phyloP scores from a whole-genome alignment of 306 rosid species.

The Styphnolobium japonicum region DNA sequence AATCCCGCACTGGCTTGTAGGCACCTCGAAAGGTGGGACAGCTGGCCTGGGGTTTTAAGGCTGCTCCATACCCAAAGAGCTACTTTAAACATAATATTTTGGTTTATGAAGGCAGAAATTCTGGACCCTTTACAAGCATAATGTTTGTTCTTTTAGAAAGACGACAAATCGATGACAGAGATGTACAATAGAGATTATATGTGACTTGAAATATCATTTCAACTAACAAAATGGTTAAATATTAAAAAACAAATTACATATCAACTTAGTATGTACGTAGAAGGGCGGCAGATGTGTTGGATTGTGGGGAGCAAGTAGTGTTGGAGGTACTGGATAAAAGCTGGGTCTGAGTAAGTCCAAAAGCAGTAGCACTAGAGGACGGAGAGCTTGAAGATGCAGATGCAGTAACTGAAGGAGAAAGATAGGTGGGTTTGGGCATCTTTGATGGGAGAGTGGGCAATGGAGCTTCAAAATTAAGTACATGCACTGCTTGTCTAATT shows the following conservation, averaged over 20 bases:
- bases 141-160: background rate
- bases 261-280: conserved; percentile 22
- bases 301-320: background rate
- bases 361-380: background rate
- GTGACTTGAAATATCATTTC: background rate
- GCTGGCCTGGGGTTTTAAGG: too few relatives aligned
- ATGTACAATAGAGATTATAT: background rate
- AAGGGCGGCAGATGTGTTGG: conserved; percentile 32
- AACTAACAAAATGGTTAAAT: background rate
- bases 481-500: conserved; percentile 32
- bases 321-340: too few relatives aligned
- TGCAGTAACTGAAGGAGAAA: background rate
- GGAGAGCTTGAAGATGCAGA: background rate
- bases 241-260: conserved; percentile 17
- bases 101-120: background rate
- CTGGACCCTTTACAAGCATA: background rate
- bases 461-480: conserved; percentile 35
- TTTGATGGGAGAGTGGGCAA: conserved; percentile 15
- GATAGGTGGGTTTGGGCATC: background rate
- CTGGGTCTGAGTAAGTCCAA: too few relatives aligned
- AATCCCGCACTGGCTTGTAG: too few relatives aligned
- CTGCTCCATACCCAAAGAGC: too few relatives aligned
- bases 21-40: too few relatives aligned
- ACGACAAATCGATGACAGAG: background rate
- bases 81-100: background rate